These are phyloP conservation scores for Astrocystis sublimbata DNA, from an alignment of 495 filamentous ascomycete species.

Conservation along the genomic window DNA sequence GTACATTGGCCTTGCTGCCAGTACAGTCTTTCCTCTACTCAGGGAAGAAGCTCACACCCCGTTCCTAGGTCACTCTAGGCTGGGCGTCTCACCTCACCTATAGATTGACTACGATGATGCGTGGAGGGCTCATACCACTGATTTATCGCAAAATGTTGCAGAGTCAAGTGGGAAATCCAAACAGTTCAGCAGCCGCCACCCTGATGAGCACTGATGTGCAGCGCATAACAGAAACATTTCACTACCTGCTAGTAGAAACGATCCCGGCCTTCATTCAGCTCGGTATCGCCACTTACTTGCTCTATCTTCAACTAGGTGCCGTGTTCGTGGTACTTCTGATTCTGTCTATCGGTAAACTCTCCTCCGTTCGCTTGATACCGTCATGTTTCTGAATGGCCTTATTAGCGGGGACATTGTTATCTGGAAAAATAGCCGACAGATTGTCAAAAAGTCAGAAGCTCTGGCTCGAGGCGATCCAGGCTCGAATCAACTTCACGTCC, in stretches of 20 bases:
- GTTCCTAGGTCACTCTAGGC: constrained; percentile 1
- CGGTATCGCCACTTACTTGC: constrained; percentile 13
- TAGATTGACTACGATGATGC: constrained; percentile 29
- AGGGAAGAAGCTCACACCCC: neutral
- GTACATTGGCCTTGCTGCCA: constrained; percentile 53
- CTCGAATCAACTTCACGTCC: constrained; percentile 34
- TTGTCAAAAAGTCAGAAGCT: constrained; percentile 25
- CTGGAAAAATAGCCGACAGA: constrained; percentile 3
- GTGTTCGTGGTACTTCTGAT: constrained; percentile 22
- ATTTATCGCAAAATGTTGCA: constrained; percentile 29
- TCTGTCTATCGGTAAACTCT: neutral
- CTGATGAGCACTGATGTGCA: constrained; percentile 35
- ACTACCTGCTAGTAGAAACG: constrained; percentile 11
- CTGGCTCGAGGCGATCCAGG: constrained; percentile 42
- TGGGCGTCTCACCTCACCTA: constrained; percentile 24
- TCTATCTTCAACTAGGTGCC: constrained; percentile 13
- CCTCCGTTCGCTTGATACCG: neutral
- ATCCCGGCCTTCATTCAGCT: constrained; percentile 4
- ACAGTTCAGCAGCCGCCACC: constrained; percentile 27
- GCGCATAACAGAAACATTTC: constrained; percentile 20
- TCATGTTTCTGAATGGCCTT: neutral
- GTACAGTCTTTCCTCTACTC: neutral
- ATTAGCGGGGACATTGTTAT: constrained; percentile 7
- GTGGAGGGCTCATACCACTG: constrained; percentile 26
- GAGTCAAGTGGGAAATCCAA: constrained; percentile 5